Evolutionary conservation across 2,329 filamentous ascomycete genomes (phyloP).

Genomic region (Fusarium longipes): DNA sequence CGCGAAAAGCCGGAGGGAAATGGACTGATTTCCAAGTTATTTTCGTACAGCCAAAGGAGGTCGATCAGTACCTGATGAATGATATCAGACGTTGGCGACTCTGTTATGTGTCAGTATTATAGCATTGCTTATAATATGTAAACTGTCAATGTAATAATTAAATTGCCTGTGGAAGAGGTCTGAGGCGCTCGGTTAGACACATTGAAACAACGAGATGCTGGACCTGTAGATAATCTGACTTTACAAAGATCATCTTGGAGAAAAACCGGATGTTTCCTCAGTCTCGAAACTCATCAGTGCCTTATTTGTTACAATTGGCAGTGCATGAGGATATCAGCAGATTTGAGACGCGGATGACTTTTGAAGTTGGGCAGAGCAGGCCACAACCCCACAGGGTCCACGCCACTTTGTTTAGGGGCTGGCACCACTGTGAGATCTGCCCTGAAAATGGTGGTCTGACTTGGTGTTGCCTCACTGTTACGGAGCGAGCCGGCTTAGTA

Average conservation of each 20-base stretch:
- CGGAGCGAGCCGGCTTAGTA: not conserved
- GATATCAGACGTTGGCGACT: not conserved
- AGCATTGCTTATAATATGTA: not conserved
- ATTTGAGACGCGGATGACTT: not conserved
- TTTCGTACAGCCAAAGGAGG: conserved; percentile 7
- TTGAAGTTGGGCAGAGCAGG: not conserved
- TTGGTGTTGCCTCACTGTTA: not conserved
- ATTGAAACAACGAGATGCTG: conserved; percentile 20
- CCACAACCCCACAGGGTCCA: conserved; percentile 14
- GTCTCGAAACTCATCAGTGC: conserved; percentile 4
- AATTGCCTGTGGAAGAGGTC: conserved; percentile 5
- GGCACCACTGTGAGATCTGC: not conserved
- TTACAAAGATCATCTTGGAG: not conserved
- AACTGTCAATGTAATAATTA: not conserved
- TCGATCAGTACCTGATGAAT: not conserved
- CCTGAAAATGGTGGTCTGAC: conserved; percentile 27
- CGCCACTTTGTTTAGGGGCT: conserved; percentile 26
- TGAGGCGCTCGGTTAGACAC: not conserved
- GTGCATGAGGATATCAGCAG: conserved; percentile 4
- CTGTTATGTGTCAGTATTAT: not conserved
- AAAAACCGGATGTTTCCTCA: not conserved
- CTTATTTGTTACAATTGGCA: not conserved
- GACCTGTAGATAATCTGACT: conserved; percentile 3
- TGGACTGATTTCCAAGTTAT: conserved; percentile 22
- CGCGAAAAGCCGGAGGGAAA: conserved; percentile 27